Evolutionary conservation across 208 protist genomes (phyloP).

Genomic region (Leishmania guyanensis): DNA sequence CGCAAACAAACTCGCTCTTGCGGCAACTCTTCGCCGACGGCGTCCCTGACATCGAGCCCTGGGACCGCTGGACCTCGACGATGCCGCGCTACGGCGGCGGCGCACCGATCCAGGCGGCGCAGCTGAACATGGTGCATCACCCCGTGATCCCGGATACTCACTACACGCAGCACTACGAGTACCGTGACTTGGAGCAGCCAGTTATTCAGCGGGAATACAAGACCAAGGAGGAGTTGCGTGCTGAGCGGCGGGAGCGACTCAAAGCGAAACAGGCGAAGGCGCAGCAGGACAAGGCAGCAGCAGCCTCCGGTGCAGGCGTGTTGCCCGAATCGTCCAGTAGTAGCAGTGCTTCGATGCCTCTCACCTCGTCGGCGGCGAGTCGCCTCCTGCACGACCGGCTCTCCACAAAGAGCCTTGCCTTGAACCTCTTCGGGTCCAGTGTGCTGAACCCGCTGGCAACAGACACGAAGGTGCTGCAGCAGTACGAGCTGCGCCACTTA

Average conservation of each 20-base stretch:
- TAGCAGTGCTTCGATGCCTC: background rate
- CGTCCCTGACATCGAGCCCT: constrained; percentile 85
- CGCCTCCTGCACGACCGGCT: constrained; percentile 56
- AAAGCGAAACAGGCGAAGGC: constrained; percentile 43
- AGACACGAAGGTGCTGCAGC: constrained; percentile 62
- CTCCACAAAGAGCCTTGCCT: constrained; percentile 56
- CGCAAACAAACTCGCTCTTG: constrained; percentile 47
- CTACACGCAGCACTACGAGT: constrained; percentile 58
- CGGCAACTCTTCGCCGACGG: constrained; percentile 55
- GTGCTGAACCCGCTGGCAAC: constrained; percentile 74
- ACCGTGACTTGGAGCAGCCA: constrained; percentile 26
- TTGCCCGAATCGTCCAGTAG: background rate
- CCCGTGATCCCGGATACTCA: constrained; percentile 57
- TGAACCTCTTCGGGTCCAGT: constrained; percentile 62
- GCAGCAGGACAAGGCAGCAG: background rate
- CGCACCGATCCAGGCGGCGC: constrained; percentile 21
- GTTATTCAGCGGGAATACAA: constrained; percentile 40
- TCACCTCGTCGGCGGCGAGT: constrained; percentile 13
- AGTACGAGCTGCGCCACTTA: constrained; percentile 78
- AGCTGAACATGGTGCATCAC: constrained; percentile 53
- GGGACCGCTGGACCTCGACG: constrained; percentile 72
- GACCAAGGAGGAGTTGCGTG: constrained; percentile 67
- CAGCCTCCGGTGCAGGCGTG: background rate
- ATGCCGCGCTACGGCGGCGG: constrained; percentile 62
- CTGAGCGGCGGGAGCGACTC: constrained; percentile 61